Conservation (phyloP, 164 flowering plant genomes). For the Piper longum region DNA sequence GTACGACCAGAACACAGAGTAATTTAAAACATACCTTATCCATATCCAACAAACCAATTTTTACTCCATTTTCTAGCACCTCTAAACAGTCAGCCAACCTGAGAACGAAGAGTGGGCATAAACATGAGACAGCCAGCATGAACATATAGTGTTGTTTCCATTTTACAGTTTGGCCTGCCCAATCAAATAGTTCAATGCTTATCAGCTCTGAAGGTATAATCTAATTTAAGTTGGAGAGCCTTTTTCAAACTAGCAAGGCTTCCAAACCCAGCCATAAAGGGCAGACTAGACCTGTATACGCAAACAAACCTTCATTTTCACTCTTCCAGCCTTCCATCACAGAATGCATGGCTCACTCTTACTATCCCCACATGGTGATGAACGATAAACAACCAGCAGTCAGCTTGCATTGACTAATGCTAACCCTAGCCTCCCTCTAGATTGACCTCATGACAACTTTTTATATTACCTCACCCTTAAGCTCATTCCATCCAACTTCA, state of each 20-base stretch:
- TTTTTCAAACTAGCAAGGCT: too few relatives aligned
- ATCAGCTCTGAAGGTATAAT: neutral
- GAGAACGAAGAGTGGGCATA: neutral
- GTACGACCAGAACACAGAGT: neutral
- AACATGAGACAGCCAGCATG: neutral
- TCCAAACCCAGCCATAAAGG: too few relatives aligned
- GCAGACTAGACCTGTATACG: too few relatives aligned
- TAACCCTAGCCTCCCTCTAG: too few relatives aligned
- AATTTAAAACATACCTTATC: constrained; percentile 36
- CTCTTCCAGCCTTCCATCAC: too few relatives aligned
- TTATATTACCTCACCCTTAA: too few relatives aligned
- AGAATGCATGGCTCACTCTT: too few relatives aligned
- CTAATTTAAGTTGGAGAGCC: neutral
- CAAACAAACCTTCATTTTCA: too few relatives aligned
- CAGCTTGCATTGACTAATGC: too few relatives aligned
- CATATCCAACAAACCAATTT: constrained; percentile 58
- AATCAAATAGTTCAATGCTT: neutral
- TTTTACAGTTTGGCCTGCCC: neutral
- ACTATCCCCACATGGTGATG: too few relatives aligned
- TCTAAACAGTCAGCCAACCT: constrained; percentile 64
- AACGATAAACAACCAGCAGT: too few relatives aligned
- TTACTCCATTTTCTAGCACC: constrained; percentile 68
- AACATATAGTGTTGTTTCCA: neutral
- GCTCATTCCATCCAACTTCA: neutral
- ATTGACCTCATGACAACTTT: too few relatives aligned